A percentile compares a stretch with the other conserved stretches of the same genome.
These are phyloP conservation scores for Pseudopyricularia cyperi DNA, from an alignment of 2,329 filamentous ascomycete genomes.

Conservation along the genomic window DNA sequence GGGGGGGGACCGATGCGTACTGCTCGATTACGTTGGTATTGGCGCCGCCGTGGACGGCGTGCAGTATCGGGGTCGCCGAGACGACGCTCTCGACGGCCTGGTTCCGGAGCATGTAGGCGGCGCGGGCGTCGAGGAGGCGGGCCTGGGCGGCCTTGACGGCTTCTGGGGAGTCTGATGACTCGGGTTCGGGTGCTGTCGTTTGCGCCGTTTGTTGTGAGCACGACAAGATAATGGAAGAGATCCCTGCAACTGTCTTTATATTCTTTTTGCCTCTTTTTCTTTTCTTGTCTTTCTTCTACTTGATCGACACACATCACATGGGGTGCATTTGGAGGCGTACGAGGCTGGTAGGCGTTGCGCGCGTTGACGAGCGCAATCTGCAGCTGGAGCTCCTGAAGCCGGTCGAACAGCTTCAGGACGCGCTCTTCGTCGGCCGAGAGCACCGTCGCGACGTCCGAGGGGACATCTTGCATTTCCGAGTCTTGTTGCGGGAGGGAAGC, in stretches of 20 bases:
- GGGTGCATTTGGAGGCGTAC: not conserved
- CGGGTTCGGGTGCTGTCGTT: constrained; percentile 4
- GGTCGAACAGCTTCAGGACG: constrained; percentile 58
- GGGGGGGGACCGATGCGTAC: constrained; percentile 3
- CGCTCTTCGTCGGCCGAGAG: constrained; percentile 55
- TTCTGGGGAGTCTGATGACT: constrained; percentile 13
- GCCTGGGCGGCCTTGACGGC: constrained; percentile 46
- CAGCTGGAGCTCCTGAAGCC: constrained; percentile 56
- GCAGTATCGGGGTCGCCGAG: constrained; percentile 61
- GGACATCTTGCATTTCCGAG: not conserved
- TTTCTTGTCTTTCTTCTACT: too few relatives aligned
- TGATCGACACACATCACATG: not conserved
- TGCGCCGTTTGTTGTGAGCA: not conserved
- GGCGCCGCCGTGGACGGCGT: constrained; percentile 57
- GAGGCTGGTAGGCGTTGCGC: constrained; percentile 15
- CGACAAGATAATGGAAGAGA: too few relatives aligned
- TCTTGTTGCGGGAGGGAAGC: not conserved
- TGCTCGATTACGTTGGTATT: not conserved
- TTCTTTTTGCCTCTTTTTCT: too few relatives aligned
- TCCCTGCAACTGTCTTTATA: too few relatives aligned
- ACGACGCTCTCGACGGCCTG: constrained; percentile 57
- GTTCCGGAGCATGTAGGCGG: constrained; percentile 56
- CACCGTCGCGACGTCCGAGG: constrained; percentile 9
- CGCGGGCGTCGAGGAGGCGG: constrained; percentile 56
- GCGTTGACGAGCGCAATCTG: constrained; percentile 55